Evolutionary conservation across 805 yeast species (phyloP), one percentile per base, ranked within the genome.

Genomic region (Pichia sporocuriosa): DNA sequence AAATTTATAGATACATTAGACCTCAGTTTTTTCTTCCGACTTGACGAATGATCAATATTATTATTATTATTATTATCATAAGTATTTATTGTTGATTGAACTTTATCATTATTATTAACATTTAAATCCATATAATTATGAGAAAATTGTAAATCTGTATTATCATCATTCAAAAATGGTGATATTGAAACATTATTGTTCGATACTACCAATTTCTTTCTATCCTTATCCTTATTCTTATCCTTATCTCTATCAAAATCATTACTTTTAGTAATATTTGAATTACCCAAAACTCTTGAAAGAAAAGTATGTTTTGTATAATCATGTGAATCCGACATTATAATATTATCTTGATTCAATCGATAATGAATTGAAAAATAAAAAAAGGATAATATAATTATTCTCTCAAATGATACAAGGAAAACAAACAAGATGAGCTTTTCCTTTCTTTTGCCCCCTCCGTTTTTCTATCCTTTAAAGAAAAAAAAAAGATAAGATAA

Each of bases 291-390:
- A 19, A 79, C 81, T 32, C 84, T 65, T 9, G 82, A 77, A 45
- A 79, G 65, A 52, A 79, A 79, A 6, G 84, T 79, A 50, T 77
- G 77, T 40, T 64, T 64, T 16, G 48, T 28, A 21, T 28, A 28
- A n/a, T 34, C 39, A 23, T 40, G 29, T 1, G 5, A n/a, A 12
- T 30, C 43, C 10, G 43, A 28, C 43, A 40, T 40, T 3, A 9
- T 21, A 7, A 4, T 17, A 27, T 23, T 23, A 15, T 13, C 13
- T 26, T 13, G 29, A 5, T 6, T n/a, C n/a, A n/a, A n/a, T n/a
- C n/a, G n/a, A n/a, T n/a, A n/a, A n/a, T n/a, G n/a, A n/a, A n/a
- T n/a, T n/a, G n/a, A n/a, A n/a, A n/a, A n/a, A n/a, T n/a, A n/a
- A n/a, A n/a, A n/a, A n/a, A n/a, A n/a, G n/a, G n/a, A n/a, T n/a